phyloP scores from a whole-genome alignment of 2,329 filamentous ascomycete species.

The Penicillium sp. region DNA sequence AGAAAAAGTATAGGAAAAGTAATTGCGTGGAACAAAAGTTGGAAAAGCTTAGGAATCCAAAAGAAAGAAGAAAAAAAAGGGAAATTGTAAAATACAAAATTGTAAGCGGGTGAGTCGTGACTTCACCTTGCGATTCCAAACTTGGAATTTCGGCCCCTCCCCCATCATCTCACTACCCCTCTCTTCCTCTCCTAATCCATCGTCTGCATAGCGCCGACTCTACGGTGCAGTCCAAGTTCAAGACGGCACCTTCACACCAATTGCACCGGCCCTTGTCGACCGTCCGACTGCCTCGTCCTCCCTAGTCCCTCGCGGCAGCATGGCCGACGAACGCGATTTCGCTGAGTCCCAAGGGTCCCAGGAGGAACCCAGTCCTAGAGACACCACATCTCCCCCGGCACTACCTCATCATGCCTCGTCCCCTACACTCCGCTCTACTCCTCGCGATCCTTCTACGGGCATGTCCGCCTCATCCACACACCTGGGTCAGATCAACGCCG shows the following conservation, averaged over 20 bases:
- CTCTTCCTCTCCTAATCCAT: background rate
- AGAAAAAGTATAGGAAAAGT: background rate
- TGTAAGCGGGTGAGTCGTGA: slow-evolving; percentile 10
- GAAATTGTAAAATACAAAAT: background rate
- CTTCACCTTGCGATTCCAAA: slow-evolving; percentile 5
- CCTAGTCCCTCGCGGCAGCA: slow-evolving; percentile 5
- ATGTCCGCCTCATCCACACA: slow-evolving; percentile 84
- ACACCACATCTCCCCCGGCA: slow-evolving; percentile 37
- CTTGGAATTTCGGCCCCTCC: slow-evolving; percentile 2
- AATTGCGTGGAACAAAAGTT: background rate
- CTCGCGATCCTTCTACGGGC: slow-evolving; percentile 20
- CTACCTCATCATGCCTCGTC: slow-evolving; percentile 16
- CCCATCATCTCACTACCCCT: background rate
- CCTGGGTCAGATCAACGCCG: slow-evolving; percentile 68
- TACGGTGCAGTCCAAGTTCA: slow-evolving; percentile 10
- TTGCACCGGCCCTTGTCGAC: slow-evolving; percentile 21
- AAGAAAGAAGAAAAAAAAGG: background rate
- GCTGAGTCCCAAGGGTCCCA: slow-evolving; percentile 6
- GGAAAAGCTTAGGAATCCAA: background rate
- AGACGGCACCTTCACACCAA: slow-evolving; percentile 17
- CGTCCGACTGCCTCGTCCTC: slow-evolving; percentile 11
- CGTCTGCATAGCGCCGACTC: slow-evolving; percentile 8
- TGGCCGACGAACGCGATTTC: slow-evolving; percentile 16
- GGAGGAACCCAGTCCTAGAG: slow-evolving; percentile 43
- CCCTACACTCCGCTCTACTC: slow-evolving; percentile 25